Conservation (phyloP, 1,284 basidiomycete genomes). For the Puccinia hordei region DNA sequence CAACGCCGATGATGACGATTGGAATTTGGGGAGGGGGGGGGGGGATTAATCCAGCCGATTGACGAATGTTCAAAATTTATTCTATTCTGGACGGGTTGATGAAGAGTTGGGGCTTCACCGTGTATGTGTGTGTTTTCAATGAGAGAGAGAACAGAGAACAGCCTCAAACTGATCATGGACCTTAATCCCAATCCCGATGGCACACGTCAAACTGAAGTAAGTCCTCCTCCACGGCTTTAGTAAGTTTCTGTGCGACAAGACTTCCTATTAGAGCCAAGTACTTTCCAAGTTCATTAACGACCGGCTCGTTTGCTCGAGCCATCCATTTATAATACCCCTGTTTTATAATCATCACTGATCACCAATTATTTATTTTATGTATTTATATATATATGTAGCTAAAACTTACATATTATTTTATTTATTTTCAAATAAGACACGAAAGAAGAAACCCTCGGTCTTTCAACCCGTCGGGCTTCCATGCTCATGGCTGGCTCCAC, state of each 20-base stretch:
- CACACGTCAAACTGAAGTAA: constrained; percentile 3
- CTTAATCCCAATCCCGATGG: constrained; percentile 18
- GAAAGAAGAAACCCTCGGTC: background rate
- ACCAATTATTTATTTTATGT: too few relatives aligned
- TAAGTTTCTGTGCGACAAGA: background rate
- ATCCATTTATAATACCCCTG: background rate
- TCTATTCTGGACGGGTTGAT: too few relatives aligned
- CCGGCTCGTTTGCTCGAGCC: background rate
- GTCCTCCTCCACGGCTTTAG: background rate
- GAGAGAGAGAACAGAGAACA: background rate
- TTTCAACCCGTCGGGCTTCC: too few relatives aligned
- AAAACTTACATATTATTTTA: too few relatives aligned
- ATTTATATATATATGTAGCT: too few relatives aligned
- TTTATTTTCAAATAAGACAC: too few relatives aligned
- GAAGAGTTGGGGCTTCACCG: constrained; percentile 5
- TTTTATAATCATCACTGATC: background rate
- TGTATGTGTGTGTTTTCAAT: background rate
- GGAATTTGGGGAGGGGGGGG: too few relatives aligned
- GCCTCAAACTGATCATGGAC: too few relatives aligned
- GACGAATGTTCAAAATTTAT: too few relatives aligned
- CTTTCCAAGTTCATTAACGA: background rate
- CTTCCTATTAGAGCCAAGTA: background rate
- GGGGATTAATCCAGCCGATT: too few relatives aligned
- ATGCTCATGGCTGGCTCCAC: too few relatives aligned
- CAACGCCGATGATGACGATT: too few relatives aligned